Percentiles rank a stretch among this genome's conserved stretches.
Conservation (phyloP, 768 basidiomycete species). For the Serpula lacrymans region DNA sequence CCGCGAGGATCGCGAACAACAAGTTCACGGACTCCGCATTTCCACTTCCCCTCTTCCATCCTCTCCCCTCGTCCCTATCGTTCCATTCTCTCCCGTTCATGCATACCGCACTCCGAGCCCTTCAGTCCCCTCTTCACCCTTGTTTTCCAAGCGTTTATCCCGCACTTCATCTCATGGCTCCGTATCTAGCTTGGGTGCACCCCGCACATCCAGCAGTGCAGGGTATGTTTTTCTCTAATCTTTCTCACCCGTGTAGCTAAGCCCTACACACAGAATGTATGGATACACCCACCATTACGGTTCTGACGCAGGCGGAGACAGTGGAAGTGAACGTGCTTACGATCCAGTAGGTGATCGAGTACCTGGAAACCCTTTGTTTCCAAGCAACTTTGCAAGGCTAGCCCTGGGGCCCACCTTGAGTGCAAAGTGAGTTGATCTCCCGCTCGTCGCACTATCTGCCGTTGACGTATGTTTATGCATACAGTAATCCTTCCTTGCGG, state of each 20-base stretch:
- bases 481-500: constrained; percentile 24
- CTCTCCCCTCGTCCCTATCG: constrained; percentile 20
- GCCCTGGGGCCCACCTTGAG: constrained; percentile 62
- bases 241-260: constrained; percentile 2
- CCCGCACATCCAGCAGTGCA: too few relatives aligned
- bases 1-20: constrained; percentile 17
- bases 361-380: constrained; percentile 78
- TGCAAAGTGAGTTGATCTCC: constrained; percentile 40
- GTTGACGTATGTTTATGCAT: not conserved
- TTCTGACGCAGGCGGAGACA: constrained; percentile 22
- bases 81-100: constrained; percentile 15
- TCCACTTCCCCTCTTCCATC: constrained; percentile 39
- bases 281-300: constrained; percentile 6
- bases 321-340: constrained; percentile 33
- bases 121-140: constrained; percentile 9
- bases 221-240: constrained; percentile 13
- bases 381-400: constrained; percentile 72
- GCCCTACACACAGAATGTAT: constrained; percentile 9
- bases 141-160: constrained; percentile 20
- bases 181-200: constrained; percentile 22
- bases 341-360: constrained; percentile 58
- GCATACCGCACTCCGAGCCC: constrained; percentile 19
- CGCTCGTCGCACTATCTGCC: constrained; percentile 1
- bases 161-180: constrained; percentile 24
- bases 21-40: constrained; percentile 59